These are phyloP conservation scores for Fusarium nelsonii DNA, from an alignment of 2,329 filamentous ascomycete genomes.

Conservation along the genomic window DNA sequence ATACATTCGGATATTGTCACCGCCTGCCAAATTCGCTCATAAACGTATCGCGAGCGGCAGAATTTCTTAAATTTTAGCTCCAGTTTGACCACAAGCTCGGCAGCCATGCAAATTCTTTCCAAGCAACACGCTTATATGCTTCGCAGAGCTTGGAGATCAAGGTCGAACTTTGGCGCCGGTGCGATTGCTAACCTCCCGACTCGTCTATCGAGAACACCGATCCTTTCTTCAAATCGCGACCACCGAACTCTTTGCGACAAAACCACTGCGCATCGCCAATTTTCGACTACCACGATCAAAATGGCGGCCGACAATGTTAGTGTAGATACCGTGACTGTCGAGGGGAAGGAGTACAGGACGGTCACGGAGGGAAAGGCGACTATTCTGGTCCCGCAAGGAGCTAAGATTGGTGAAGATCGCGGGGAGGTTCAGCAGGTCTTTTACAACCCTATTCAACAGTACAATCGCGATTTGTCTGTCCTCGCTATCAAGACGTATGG, in stretches of 20 bases:
- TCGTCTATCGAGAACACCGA: constrained; percentile 1
- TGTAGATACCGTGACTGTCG: constrained; percentile 48
- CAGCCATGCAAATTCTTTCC: constrained; percentile 32
- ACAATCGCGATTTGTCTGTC: constrained; percentile 95
- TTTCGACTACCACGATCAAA: constrained; percentile 37
- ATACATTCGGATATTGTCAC: neutral
- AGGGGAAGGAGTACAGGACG: constrained; percentile 64
- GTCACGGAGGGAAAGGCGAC: constrained; percentile 69
- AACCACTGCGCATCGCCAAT: constrained; percentile 20
- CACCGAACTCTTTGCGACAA: constrained; percentile 10
- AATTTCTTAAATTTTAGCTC: constrained; percentile 37
- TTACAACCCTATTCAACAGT: constrained; percentile 99
- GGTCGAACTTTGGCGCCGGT: constrained; percentile 35
- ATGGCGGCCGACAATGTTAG: constrained; percentile 40
- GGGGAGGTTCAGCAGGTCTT: constrained; percentile 84
- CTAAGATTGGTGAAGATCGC: constrained; percentile 62
- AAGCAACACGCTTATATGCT: constrained; percentile 39
- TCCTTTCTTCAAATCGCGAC: constrained; percentile 2
- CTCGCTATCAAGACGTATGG: constrained; percentile 92
- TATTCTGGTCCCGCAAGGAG: constrained; percentile 65
- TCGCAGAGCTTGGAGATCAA: constrained; percentile 27
- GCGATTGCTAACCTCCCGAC: constrained; percentile 14
- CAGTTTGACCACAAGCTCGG: constrained; percentile 14
- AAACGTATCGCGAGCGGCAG: constrained; percentile 10
- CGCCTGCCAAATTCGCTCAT: constrained; percentile 8